phyloP scores from a whole-genome alignment of 169 alveolate genomes.

The Ichthyophthirius multifiliis region DNA sequence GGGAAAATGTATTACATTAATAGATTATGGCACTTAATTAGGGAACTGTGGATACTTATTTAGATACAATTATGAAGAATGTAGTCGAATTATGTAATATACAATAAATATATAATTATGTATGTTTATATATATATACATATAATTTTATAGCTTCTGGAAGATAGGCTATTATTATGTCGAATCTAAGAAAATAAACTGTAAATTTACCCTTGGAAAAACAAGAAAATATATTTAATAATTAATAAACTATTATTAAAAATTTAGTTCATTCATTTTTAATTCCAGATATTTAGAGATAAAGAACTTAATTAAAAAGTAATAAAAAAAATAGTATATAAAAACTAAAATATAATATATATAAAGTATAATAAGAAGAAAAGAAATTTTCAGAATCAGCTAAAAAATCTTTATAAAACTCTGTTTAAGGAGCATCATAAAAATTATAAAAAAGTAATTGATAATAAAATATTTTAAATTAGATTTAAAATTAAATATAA shows the following conservation, averaged over 20 bases:
- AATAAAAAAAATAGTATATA: background rate
- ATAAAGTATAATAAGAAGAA: constrained; percentile 61
- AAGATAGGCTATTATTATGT: constrained; percentile 82
- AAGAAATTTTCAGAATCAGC: constrained; percentile 84
- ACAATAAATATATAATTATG: constrained; percentile 9
- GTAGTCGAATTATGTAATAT: constrained; percentile 67
- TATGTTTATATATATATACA: background rate
- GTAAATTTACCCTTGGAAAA: constrained; percentile 80
- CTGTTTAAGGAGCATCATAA: constrained; percentile 50
- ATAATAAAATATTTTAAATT: too few relatives aligned
- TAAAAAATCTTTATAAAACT: constrained; percentile 61
- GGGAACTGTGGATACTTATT: constrained; percentile 91
- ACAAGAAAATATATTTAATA: constrained; percentile 80
- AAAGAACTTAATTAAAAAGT: constrained; percentile 68
- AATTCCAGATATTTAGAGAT: constrained; percentile 88
- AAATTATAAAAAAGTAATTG: too few relatives aligned
- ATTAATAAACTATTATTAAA: constrained; percentile 78
- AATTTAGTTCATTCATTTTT: constrained; percentile 86
- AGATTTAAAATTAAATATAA: too few relatives aligned
- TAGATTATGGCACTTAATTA: constrained; percentile 88
- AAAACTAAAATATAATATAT: background rate
- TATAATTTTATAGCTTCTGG: constrained; percentile 55
- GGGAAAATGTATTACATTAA: constrained; percentile 88
- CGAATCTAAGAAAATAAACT: constrained; percentile 79
- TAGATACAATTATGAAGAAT: constrained; percentile 75